Conservation (phyloP, 108 stramenopile species). For the Discostella pseudostelligera region DNA sequence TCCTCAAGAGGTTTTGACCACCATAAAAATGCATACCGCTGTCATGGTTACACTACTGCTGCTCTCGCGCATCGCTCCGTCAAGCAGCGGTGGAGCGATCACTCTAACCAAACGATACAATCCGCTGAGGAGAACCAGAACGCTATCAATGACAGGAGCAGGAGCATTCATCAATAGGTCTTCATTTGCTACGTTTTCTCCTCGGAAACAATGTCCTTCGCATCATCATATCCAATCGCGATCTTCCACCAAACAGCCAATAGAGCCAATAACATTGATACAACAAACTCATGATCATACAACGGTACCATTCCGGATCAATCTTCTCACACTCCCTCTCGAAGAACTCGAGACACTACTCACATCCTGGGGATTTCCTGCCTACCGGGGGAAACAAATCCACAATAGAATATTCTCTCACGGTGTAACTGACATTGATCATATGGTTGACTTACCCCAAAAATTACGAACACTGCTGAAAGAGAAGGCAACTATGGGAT, state of each 20-base stretch:
- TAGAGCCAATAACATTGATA: not conserved
- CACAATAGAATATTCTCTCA: conserved; percentile 76
- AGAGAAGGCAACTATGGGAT: conserved; percentile 54
- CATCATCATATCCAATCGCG: not conserved
- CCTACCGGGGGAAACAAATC: conserved; percentile 89
- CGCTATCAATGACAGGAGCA: too few relatives aligned
- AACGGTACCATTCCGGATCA: conserved; percentile 40
- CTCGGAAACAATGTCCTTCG: not conserved
- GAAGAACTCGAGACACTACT: conserved; percentile 60
- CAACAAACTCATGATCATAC: not conserved
- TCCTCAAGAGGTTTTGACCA: not conserved
- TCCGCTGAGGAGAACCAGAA: not conserved
- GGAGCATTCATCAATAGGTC: not conserved
- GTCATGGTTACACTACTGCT: conserved; percentile 7
- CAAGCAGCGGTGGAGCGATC: not conserved
- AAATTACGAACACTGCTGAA: conserved; percentile 58
- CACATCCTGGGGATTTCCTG: conserved; percentile 65
- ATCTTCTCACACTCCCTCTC: conserved; percentile 60
- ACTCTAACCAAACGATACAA: not conserved
- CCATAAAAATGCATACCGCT: not conserved
- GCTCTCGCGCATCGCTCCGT: not conserved
- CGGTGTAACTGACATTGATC: conserved; percentile 68
- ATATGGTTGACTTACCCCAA: conserved; percentile 89
- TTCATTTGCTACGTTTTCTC: not conserved
- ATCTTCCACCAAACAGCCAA: not conserved